phyloP scores from a whole-genome alignment of 805 yeast genomes.

The Cyberlindnera samutprakarnensis region DNA sequence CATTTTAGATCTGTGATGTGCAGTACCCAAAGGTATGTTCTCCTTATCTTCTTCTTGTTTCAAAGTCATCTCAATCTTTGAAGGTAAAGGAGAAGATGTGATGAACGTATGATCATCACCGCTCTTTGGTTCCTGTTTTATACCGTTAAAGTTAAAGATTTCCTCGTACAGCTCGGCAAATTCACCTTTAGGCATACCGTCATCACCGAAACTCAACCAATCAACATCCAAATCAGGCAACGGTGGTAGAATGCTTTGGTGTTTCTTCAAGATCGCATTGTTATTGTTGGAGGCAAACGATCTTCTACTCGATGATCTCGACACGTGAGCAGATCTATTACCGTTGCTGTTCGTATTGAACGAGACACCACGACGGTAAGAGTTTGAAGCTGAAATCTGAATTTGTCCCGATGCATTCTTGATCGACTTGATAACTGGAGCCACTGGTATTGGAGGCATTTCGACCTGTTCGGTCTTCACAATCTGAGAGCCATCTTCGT shows the following conservation, averaged over 20 bases:
- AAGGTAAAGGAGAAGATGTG: neutral
- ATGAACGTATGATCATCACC: neutral
- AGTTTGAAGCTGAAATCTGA: constrained; percentile 24
- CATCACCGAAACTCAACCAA: constrained; percentile 16
- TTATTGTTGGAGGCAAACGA: constrained; percentile 9
- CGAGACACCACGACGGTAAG: constrained; percentile 25
- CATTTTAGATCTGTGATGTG: neutral
- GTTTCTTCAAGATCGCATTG: constrained; percentile 11
- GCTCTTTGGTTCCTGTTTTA: constrained; percentile 4
- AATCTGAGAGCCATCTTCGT: constrained; percentile 22
- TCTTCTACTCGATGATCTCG: constrained; percentile 21
- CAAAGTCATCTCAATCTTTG: neutral
- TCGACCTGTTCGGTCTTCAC: constrained; percentile 13
- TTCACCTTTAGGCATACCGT: constrained; percentile 18
- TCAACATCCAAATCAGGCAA: constrained; percentile 21
- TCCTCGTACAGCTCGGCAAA: constrained; percentile 24
- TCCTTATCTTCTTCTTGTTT: neutral
- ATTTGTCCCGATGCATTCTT: constrained; percentile 19
- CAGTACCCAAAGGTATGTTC: neutral
- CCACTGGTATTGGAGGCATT: constrained; percentile 11
- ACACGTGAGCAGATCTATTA: constrained; percentile 13
- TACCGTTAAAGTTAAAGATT: constrained; percentile 19
- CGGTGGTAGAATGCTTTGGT: constrained; percentile 22
- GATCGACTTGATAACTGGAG: constrained; percentile 17
- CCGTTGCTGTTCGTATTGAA: no score